A percentile compares a stretch with the other conserved stretches of the same genome.
Conservation (phyloP, 441 rosid genomes). For the Biscutella laevigata region DNA sequence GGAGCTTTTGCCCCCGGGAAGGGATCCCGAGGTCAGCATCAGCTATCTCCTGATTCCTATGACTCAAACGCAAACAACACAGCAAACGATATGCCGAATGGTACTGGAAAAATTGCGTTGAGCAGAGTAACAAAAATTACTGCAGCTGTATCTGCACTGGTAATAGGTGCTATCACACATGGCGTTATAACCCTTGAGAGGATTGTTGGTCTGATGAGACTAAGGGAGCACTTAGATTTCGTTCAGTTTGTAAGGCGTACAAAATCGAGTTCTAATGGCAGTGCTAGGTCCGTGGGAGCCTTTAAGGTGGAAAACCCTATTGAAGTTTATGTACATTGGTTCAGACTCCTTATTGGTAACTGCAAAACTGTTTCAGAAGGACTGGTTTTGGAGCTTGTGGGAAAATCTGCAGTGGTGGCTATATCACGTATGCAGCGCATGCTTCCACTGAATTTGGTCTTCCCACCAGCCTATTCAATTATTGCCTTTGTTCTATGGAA, state of each 20-base stretch:
- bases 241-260: conserved; percentile 69
- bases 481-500: conserved; percentile 82
- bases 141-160: conserved; percentile 83
- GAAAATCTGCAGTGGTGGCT: conserved; percentile 78
- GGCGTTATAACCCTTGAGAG: conserved; percentile 96
- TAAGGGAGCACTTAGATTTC: conserved; percentile 84
- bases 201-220: conserved; percentile 68
- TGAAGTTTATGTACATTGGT: conserved; percentile 89
- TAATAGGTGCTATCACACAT: conserved; percentile 73
- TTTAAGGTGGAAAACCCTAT: conserved; percentile 56
- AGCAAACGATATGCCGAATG: conserved; percentile 34
- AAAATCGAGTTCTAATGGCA: conserved; percentile 79
- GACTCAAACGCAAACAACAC: conserved; percentile 43
- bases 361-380: conserved; percentile 88
- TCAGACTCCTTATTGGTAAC: conserved; percentile 85
- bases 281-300: conserved; percentile 49
- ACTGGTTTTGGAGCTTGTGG: conserved; percentile 76
- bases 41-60: conserved; percentile 59
- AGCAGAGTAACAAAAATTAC: conserved; percentile 58
- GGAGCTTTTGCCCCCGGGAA: conserved; percentile 61
- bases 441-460: conserved; percentile 80
- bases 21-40: conserved; percentile 78
- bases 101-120: conserved; percentile 35
- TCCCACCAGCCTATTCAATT: conserved; percentile 88
- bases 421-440: conserved; percentile 90